Base-by-base conservation (phyloP, 176 grass and related monocot species). In the Avena insularis region DNA sequence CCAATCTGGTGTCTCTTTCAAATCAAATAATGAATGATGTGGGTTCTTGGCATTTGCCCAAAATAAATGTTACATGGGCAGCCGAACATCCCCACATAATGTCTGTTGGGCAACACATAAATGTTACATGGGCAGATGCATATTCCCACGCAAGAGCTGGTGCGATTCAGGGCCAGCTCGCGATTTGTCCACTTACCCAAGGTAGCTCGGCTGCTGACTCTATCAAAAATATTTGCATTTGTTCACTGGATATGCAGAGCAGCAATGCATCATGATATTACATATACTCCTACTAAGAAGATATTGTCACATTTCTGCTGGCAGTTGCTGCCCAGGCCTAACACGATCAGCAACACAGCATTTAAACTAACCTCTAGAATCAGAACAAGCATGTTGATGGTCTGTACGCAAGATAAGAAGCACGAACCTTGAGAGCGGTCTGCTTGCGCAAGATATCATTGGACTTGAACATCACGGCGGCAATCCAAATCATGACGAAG, bases 381-480 rank as follows among this genome's bases (percentile, higher is more conserved):
- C 10, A 68, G 62, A 21, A 38, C 3, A 65, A 65, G 21, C 16
- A 35, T 31, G 54, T 35, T 35, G 16, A 46, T 20, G 70, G 15
- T 43, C 0, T 43, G 0, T 15, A 15, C 11, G 45, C 29, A 51
- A 75, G 21, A 19, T 65, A 78, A 55, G 60, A 84, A 84, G 77
- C 57, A 84, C 87, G 8, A 77, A 98, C 93, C 97, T 98, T 98
- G 79, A 98, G 71, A 83, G 97, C 97, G 72, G 97, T 98, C 86
- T 98, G 97, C 65, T 96, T 98, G 72, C 90, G 88, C 70, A 98
- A 79, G 79, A 98, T 91, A 83, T 98, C 96, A 31, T 98, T 98
- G 33, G 93, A 96, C 90, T 98, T 98, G 85, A 96, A 96, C 96
- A 98, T 98, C 80, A 98, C 96, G 0, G 89, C 96, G 9, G 96